A percentile compares a stretch with the other conserved stretches of the same genome.
These are phyloP conservation scores for Suillus ampliporus DNA, from an alignment of 768 basidiomycete species.

Conservation along the genomic window DNA sequence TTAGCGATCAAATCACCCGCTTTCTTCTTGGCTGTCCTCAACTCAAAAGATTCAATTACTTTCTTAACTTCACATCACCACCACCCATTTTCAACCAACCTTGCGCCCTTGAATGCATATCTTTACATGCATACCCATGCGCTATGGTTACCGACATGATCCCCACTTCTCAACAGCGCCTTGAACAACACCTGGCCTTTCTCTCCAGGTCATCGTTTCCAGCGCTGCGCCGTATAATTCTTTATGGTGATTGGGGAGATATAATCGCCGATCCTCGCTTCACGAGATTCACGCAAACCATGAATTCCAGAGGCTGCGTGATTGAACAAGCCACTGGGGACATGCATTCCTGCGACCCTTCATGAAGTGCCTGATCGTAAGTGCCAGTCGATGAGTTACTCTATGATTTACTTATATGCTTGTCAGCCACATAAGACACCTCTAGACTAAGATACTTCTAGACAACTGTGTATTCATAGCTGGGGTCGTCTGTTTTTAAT, in stretches of 20 bases:
- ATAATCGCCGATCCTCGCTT: constrained; percentile 47
- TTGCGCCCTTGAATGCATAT: constrained; percentile 47
- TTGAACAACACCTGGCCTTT: constrained; percentile 54
- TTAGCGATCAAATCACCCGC: constrained; percentile 50
- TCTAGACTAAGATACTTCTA: background rate
- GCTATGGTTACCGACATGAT: constrained; percentile 43
- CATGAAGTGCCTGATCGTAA: background rate
- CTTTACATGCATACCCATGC: constrained; percentile 58
- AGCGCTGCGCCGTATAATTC: constrained; percentile 47
- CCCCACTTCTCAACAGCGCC: constrained; percentile 43
- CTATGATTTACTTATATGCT: background rate
- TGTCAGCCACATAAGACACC: background rate
- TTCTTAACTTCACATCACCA: constrained; percentile 52
- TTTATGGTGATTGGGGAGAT: constrained; percentile 61
- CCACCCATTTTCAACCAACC: constrained; percentile 34
- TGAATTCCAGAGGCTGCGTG: constrained; percentile 40
- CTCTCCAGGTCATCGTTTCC: constrained; percentile 50
- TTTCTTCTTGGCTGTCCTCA: constrained; percentile 53
- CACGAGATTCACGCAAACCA: constrained; percentile 31
- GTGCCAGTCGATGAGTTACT: background rate
- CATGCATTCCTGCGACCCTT: background rate
- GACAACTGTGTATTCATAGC: background rate
- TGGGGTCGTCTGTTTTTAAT: background rate
- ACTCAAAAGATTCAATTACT: constrained; percentile 60
- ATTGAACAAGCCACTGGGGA: constrained; percentile 28